Evolutionary conservation across 2,329 filamentous ascomycete genomes (phyloP), one percentile per base, ranked within the genome.

Genomic region (Stachybotrys elegans): DNA sequence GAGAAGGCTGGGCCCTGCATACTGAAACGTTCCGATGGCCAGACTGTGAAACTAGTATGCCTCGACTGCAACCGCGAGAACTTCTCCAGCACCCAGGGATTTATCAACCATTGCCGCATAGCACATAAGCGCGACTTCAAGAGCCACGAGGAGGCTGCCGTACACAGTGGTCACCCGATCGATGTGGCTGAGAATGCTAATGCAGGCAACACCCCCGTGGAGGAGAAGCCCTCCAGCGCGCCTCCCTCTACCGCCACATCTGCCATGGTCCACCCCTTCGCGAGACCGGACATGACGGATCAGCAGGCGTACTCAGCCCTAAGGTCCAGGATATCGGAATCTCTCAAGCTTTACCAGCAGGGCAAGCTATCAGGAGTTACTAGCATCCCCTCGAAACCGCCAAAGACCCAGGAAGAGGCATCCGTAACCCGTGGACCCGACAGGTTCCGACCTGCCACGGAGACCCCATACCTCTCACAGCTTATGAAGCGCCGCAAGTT

Each of bases 81-180:
- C 63, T 97, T 97, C 60, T 91, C 86, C 44, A 97, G 91, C 69
- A 94, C 91, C 0, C 93, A 97, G 65, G 93, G 93, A n/a, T 97
- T 97, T 68, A 93, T 98, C 70, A 98, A 98, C 60, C 93, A 98
- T 62, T 97, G 92, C 62, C 89, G 93, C 45, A 97, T 98, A 56
- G 90, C 91, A 21, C 93, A 98, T 68, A 87, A 86, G 61, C 79
- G 88, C 47, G 90, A 94, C 51, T 97, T 91, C 72, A 92, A 95
- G 68, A 96, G 89, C 56, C 93, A 98, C 59, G 92, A 97, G 63
- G 88, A 91, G 58, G 93, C 93, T 49, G 93, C 92, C 25, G 77
- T 91, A 44, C 86, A 87, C 47, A 94, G 89, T 55, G 93, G 93
- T 42, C 84, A 91, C 53, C 81, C 86, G 12, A 81, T 95, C 46